A percentile compares a stretch with the other conserved stretches of the same genome.
Conservation (phyloP, 176 grass and related monocot genomes). For the Alopecurus myosuroides region DNA sequence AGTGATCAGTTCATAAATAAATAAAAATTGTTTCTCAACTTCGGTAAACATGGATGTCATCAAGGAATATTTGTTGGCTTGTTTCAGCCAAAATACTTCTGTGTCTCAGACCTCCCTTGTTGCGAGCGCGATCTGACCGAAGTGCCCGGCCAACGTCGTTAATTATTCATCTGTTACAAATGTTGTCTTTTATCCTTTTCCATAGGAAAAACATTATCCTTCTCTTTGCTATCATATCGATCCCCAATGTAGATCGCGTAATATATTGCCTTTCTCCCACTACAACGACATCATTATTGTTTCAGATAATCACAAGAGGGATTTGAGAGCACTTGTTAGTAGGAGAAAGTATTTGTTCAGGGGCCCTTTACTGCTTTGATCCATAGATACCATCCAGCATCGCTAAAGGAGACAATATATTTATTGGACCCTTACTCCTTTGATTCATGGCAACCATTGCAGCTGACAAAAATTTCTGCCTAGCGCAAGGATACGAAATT, state of each 20-base stretch:
- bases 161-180: background rate
- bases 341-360: background rate
- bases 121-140: background rate
- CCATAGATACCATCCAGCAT: background rate
- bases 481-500: background rate
- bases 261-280: slow-evolving; percentile 4
- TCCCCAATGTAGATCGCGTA: slow-evolving; percentile 12
- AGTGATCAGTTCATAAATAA: background rate
- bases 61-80: background rate
- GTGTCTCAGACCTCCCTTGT: background rate
- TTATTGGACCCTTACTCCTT: slow-evolving; percentile 34
- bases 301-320: slow-evolving; percentile 10
- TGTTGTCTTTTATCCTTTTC: background rate
- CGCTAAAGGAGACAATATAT: background rate
- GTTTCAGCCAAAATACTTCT: background rate
- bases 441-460: slow-evolving; percentile 25
- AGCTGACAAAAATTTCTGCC: background rate
- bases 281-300: background rate
- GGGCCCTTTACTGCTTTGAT: slow-evolving; percentile 2
- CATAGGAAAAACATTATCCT: background rate
- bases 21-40: background rate
- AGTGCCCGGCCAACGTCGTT: background rate
- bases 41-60: background rate
- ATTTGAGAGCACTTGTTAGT: slow-evolving; percentile 20
- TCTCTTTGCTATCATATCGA: slow-evolving; percentile 22